Evolutionary conservation across 176 grass and related monocot genomes (phyloP).

Genomic region (Triticum urartu): DNA sequence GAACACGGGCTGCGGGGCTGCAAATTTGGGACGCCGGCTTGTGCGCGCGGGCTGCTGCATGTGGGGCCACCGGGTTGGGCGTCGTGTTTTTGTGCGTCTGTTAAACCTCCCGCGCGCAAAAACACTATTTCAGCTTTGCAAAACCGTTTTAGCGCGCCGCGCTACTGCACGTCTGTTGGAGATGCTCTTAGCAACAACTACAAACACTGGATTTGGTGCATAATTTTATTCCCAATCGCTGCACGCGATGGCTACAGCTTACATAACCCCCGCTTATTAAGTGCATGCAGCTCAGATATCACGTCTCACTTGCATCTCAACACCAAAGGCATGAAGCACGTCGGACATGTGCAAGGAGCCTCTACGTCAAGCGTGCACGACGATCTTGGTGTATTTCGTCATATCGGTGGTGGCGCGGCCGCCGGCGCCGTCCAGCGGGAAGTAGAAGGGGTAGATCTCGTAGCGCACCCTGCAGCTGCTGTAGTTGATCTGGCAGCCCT

Average conservation of each 20-base stretch:
- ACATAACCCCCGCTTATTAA: neutral
- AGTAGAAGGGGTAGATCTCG: constrained; percentile 79
- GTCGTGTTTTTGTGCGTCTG: no score
- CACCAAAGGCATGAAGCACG: neutral
- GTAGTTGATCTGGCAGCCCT: constrained; percentile 63
- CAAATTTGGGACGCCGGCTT: no score
- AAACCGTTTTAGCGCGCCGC: no score
- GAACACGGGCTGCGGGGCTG: no score
- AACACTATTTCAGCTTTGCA: no score
- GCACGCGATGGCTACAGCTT: constrained; percentile 3
- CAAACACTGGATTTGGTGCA: neutral
- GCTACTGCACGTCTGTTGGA: no score
- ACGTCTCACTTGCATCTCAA: neutral
- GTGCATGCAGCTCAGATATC: neutral
- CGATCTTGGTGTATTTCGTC: constrained; percentile 53
- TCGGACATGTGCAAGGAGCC: neutral
- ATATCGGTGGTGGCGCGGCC: constrained; percentile 22
- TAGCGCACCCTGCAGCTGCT: constrained; percentile 74
- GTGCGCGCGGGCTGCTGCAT: no score
- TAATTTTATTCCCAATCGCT: constrained; percentile 12
- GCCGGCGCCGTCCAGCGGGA: constrained; percentile 44
- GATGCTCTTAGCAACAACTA: no score
- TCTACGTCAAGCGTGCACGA: constrained; percentile 25
- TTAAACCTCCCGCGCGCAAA: no score
- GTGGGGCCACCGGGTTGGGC: no score